Evolutionary conservation across 129 eudicot genomes (phyloP).

Genomic region (Lactuca saligna): DNA sequence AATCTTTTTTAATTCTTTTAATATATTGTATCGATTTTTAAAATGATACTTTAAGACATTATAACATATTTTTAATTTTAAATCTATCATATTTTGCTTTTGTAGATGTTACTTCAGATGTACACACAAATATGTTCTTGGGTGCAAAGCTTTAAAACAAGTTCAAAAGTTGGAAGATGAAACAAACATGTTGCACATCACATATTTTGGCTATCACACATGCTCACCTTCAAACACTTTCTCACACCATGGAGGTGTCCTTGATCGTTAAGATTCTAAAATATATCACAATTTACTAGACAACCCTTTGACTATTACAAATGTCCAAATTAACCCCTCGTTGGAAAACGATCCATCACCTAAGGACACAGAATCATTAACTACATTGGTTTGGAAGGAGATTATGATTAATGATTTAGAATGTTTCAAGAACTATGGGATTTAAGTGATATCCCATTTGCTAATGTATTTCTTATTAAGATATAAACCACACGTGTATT

Average conservation of each 20-base stretch:
- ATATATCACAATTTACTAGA: neutral
- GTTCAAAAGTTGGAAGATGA: slow-evolving; percentile 46
- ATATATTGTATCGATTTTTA: neutral
- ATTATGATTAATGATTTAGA: slow-evolving; percentile 5
- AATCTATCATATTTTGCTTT: neutral
- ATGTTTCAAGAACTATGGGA: slow-evolving; percentile 5
- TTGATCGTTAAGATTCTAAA: slow-evolving; percentile 6
- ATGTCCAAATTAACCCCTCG: neutral
- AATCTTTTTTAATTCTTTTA: neutral
- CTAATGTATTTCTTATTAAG: neutral
- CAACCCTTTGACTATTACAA: slow-evolving; percentile 1
- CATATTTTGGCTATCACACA: slow-evolving; percentile 51
- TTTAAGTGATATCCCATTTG: slow-evolving; percentile 5
- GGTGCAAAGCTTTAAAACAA: slow-evolving; percentile 56
- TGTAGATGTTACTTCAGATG: slow-evolving; percentile 63
- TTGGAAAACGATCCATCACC: slow-evolving; percentile 2
- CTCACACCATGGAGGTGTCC: slow-evolving; percentile 25
- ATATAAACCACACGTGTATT: too few species aligned
- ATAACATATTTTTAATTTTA: too few species aligned
- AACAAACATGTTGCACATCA: slow-evolving; percentile 36
- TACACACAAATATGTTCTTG: slow-evolving; percentile 51
- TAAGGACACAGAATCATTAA: neutral
- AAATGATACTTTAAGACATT: neutral
- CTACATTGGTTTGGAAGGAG: slow-evolving; percentile 19
- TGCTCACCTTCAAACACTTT: slow-evolving; percentile 49